Evolutionary conservation across 257 asterid species (phyloP).

Genomic region (Eustoma russellianum): DNA sequence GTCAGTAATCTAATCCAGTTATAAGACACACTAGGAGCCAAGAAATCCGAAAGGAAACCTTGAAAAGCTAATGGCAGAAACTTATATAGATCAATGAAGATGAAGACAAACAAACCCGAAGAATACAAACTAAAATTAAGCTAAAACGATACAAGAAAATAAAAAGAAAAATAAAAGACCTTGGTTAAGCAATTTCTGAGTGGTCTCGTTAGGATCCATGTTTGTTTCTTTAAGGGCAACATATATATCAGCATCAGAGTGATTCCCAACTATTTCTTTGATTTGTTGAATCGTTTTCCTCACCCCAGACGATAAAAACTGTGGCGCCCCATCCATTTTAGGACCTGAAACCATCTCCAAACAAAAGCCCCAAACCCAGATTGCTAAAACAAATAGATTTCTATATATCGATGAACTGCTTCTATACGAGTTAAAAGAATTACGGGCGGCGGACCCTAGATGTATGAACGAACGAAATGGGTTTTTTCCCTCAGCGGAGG

Average conservation of each 20-base stretch:
- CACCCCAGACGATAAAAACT: constrained; percentile 67
- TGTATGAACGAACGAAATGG: neutral
- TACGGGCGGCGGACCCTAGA: constrained; percentile 11
- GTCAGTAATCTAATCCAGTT: neutral
- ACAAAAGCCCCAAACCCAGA: constrained; percentile 9
- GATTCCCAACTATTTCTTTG: constrained; percentile 76
- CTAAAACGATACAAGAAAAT: neutral
- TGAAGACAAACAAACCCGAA: neutral
- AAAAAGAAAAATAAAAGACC: constrained; percentile 27
- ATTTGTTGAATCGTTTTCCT: constrained; percentile 66
- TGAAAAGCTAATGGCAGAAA: no score
- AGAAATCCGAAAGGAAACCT: no score
- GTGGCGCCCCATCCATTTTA: constrained; percentile 55
- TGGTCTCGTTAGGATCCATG: constrained; percentile 95
- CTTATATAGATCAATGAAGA: neutral
- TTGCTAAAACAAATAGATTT: constrained; percentile 2
- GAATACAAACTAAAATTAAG: no score
- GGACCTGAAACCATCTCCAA: constrained; percentile 62
- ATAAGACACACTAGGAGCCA: no score
- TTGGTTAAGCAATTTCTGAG: constrained; percentile 82
- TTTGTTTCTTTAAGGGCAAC: constrained; percentile 71
- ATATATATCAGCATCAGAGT: constrained; percentile 85
- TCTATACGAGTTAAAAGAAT: neutral
- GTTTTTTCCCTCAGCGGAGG: constrained; percentile 8
- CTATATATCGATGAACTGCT: constrained; percentile 1